These are phyloP conservation scores for Clitoria ternatea DNA, from an alignment of 306 rosid species.

Conservation along the genomic window DNA sequence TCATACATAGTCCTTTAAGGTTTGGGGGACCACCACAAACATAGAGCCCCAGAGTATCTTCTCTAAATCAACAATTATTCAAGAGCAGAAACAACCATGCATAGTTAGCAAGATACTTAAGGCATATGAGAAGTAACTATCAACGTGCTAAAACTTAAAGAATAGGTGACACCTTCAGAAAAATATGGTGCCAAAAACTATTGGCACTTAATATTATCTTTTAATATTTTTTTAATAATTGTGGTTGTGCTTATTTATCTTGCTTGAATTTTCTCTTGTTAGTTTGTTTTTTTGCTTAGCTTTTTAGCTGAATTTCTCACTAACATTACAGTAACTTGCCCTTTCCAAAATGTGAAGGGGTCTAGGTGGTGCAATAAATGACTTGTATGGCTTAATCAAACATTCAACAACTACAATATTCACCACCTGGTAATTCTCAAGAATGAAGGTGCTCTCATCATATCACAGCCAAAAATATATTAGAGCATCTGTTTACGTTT, in stretches of 20 bases:
- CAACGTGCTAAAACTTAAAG: not conserved
- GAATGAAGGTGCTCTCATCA: not conserved
- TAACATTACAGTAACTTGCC: not conserved
- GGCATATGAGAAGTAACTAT: not conserved
- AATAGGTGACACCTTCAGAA: not conserved
- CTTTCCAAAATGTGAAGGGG: not conserved
- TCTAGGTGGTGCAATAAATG: not conserved
- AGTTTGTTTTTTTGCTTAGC: not conserved
- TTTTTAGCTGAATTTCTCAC: not conserved
- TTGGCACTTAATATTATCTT: not conserved
- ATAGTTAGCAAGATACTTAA: not conserved
- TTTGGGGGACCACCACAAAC: not conserved
- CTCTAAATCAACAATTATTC: not conserved
- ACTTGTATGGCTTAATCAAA: not conserved
- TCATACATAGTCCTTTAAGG: not conserved
- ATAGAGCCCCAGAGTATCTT: not conserved
- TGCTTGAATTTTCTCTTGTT: not conserved
- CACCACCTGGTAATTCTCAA: not conserved
- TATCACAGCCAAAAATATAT: not conserved
- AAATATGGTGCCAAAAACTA: not conserved
- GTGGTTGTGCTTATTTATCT: not conserved
- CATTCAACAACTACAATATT: not conserved
- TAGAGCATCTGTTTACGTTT: not conserved
- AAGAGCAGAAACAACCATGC: slow-evolving; percentile 5
- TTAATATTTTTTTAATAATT: not conserved